Base-by-base conservation (phyloP, 768 basidiomycete species). In the Lentinus brumalis region DNA sequence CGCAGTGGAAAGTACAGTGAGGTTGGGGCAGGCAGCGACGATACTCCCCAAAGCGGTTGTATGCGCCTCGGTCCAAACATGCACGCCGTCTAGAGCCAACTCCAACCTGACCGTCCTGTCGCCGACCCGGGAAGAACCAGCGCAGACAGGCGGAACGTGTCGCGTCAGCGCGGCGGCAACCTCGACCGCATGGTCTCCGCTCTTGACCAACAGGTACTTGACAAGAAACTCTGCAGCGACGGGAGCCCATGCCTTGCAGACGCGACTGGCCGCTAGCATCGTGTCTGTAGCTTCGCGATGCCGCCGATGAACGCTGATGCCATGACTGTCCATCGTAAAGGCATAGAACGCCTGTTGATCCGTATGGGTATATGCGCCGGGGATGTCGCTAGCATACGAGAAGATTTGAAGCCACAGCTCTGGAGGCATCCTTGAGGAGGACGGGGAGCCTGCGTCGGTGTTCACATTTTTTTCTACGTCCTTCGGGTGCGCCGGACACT, bases 341-440 rank as follows among this genome's bases (percentile, higher is more conserved):
- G 64, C 61, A 5, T 35, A 15, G 2, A 65, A n/a, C 3, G 62
- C 49, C 6, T 59, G 53, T 0, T 45, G 38, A n/a, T 60, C 56
- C 18, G 59, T 41, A 32, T 45, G 45, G 9, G 40, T 45, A 14
- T 55, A 40, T 2, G 66, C 66, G 51, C 61, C 66, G 4, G 66
- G 64, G 16, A 65, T 61, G 21, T 55, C 38, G 5, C 61, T 65
- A 9, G 64, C 64, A n/a, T 56, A 56, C 1, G 39, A 26, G 35
- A 67, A 63, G 29, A 67, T 58, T 2, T 45, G 45, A 11, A 67
- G 47, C 64, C 64, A 65, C 5, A 67, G 31, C 47, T 67, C 66
- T 1, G 53, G 56, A 38, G 56, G 60, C 5, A 63, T 44, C 11
- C 21, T 41, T 3, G 51, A 35, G 4, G 35, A 38, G 14, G 11